A percentile compares a stretch with the other conserved stretches of the same genome.
These are phyloP conservation scores for Saraca asoca DNA, from an alignment of 331 rosid genomes.

Conservation along the genomic window DNA sequence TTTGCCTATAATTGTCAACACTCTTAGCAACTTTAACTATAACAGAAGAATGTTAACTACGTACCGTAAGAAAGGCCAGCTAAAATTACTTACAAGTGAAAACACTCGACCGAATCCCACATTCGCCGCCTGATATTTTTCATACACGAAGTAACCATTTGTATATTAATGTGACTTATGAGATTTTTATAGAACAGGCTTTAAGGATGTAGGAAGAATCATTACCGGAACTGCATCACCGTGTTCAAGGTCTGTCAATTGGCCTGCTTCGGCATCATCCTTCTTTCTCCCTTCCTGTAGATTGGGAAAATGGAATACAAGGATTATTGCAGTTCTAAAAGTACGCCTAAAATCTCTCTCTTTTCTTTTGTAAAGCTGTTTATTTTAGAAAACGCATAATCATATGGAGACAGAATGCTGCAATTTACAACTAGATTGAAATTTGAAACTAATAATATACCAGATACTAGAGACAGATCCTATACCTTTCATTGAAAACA, in stretches of 20 bases:
- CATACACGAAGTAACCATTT: conserved; percentile 37
- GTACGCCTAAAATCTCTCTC: conserved; percentile 7
- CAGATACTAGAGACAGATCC: too few species aligned
- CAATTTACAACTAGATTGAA: too few species aligned
- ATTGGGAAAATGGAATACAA: conserved; percentile 19
- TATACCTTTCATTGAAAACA: too few species aligned
- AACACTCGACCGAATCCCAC: conserved; percentile 65
- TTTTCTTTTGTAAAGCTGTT: neutral
- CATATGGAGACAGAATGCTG: neutral
- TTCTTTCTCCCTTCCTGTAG: conserved; percentile 48
- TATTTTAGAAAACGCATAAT: conserved; percentile 8
- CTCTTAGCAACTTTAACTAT: conserved; percentile 6
- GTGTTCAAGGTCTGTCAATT: conserved; percentile 64
- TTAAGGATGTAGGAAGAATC: conserved; percentile 1
- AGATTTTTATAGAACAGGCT: conserved; percentile 10
- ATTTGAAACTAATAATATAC: too few species aligned
- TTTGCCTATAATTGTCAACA: conserved; percentile 55
- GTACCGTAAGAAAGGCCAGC: conserved; percentile 15
- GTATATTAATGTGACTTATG: conserved; percentile 10
- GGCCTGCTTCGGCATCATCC: conserved; percentile 34
- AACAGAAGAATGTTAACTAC: conserved; percentile 8
- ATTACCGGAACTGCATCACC: conserved; percentile 73
- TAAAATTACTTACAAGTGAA: conserved; percentile 67
- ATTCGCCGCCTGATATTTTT: conserved; percentile 60
- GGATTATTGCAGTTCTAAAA: conserved; percentile 13